phyloP scores from a whole-genome alignment of 2,329 filamentous ascomycete genomes.

The Exophiala oligosperma region DNA sequence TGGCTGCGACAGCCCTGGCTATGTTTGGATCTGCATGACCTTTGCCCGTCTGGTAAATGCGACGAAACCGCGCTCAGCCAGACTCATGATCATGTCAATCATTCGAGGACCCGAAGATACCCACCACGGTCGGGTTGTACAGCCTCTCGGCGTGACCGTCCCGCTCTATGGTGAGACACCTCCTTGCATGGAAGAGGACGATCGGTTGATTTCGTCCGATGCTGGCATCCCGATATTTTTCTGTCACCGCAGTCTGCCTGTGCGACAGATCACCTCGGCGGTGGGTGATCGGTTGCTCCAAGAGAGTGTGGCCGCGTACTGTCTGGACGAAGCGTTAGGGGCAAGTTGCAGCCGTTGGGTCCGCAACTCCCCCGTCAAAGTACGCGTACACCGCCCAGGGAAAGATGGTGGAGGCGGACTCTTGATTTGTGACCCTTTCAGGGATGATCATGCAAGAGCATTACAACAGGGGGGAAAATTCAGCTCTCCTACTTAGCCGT shows the following conservation, averaged over 20 bases:
- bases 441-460: neutral
- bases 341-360: neutral
- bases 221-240: neutral
- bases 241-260: neutral
- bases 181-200: neutral
- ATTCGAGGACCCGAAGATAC: neutral
- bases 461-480: neutral
- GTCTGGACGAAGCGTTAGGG: neutral
- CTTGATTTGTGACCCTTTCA: neutral
- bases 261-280: neutral
- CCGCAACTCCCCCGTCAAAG: neutral
- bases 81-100: neutral
- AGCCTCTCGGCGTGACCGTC: neutral
- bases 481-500: neutral
- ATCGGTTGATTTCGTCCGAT: neutral
- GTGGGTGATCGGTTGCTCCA: neutral
- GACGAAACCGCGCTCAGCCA: neutral
- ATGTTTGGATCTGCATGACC: neutral
- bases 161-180: neutral
- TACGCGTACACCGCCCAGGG: neutral
- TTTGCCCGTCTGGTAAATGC: neutral
- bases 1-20: neutral
- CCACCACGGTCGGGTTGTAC: neutral
- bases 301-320: neutral
- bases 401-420: neutral